Percentiles rank a stretch among this genome's conserved stretches.
Conservation (phyloP, 441 rosid species). For the Jatropha podagrica region DNA sequence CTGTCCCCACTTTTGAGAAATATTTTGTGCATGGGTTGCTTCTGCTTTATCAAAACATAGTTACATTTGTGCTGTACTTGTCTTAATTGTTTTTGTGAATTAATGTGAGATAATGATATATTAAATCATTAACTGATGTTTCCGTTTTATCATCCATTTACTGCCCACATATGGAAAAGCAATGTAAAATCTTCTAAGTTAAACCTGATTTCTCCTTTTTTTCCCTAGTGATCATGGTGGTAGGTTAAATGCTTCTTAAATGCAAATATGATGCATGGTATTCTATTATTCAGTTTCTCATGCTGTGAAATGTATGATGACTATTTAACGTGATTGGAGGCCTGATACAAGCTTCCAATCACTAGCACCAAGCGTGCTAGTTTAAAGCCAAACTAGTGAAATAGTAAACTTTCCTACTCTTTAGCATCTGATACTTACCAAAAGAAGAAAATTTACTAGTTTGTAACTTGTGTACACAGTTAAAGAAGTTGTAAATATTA, state of each 20-base stretch:
- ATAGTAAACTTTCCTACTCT: conserved; percentile 16
- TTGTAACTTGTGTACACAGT: neutral
- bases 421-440: neutral
- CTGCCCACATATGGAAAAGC: neutral
- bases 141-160: neutral
- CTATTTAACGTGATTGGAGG: neutral
- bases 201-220: neutral
- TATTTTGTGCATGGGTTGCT: neutral
- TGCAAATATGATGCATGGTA: neutral
- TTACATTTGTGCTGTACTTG: neutral
- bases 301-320: neutral
- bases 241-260: neutral
- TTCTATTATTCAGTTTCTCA: neutral
- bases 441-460: neutral
- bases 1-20: neutral
- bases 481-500: neutral
- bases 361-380: neutral
- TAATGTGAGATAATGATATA: neutral
- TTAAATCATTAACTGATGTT: neutral
- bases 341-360: neutral
- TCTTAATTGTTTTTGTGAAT: neutral
- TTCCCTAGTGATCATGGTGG: neutral
- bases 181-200: neutral
- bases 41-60: neutral
- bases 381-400: neutral